Conservation (phyloP, 495 filamentous ascomycete genomes). For the Pyrenula aspistea region DNA sequence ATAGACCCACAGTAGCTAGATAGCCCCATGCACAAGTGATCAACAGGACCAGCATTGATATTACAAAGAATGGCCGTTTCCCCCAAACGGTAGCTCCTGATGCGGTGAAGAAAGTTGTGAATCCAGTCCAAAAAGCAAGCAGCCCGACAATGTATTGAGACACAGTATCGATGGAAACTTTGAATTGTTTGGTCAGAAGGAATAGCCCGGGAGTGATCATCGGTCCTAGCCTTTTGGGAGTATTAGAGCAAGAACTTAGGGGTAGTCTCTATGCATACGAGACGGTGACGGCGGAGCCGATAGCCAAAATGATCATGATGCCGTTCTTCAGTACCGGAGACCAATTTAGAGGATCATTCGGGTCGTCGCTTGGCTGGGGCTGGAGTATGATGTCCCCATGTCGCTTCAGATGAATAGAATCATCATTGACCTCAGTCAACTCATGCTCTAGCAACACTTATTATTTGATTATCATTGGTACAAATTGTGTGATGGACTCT, state of each 20-base stretch:
- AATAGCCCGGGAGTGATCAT: slow-evolving; percentile 40
- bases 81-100: slow-evolving; percentile 37
- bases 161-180: background rate
- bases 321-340: slow-evolving; percentile 36
- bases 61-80: slow-evolving; percentile 48
- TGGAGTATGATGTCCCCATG: slow-evolving; percentile 37
- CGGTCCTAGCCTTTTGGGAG: slow-evolving; percentile 28
- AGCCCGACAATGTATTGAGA: background rate
- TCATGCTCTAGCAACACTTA: slow-evolving; percentile 22
- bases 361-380: slow-evolving; percentile 40
- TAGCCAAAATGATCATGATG: slow-evolving; percentile 29
- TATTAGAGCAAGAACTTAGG: too few relatives aligned
- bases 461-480: slow-evolving; percentile 28
- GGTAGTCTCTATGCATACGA: too few relatives aligned
- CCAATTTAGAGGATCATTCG: slow-evolving; percentile 50
- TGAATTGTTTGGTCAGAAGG: slow-evolving; percentile 18
- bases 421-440: slow-evolving; percentile 23
- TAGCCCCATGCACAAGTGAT: slow-evolving; percentile 48
- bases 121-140: background rate
- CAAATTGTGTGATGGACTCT: background rate
- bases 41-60: slow-evolving; percentile 46
- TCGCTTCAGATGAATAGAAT: slow-evolving; percentile 35
- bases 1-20: slow-evolving; percentile 14
- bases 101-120: slow-evolving; percentile 16
- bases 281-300: background rate